Base-by-base conservation (phyloP, 2,329 filamentous ascomycete species). In the Talaromyces albobiverticillius region DNA sequence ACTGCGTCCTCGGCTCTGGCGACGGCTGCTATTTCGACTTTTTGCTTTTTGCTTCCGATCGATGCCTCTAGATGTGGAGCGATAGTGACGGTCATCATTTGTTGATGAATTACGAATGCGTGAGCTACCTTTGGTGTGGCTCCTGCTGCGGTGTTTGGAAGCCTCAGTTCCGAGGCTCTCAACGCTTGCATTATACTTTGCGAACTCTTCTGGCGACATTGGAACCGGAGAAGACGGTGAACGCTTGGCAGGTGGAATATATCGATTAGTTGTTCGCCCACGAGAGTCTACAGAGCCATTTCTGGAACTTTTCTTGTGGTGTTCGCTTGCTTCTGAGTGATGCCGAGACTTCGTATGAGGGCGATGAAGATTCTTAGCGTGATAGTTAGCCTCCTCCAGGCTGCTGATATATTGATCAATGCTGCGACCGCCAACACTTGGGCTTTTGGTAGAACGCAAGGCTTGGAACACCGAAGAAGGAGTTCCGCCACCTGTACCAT, bases 161-260 rank as follows among this genome's bases (percentile, higher is more conserved):
- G 57, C 69, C 46, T 53, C 71, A 63, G 55, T 65, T 58, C 65
- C 74, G 61, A 79, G 78, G 58, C 76, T 77, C 31, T 79, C 76
- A 7, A 74, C 68, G 56, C 72, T 76, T 4, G 68, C 71, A 46
- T 74, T 72, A 57, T 76, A 77, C 42, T 67, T 65, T 47, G 72
- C 65, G 56, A 89, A 68, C 63, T 96, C 91, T 62, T 96, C 90
- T 0, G 91, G 91, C 3, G 92, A 95, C 92, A 96, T 96, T 3
- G 92, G 90, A 2, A 96, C 82, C 0, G 93, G 93, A 0, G 93
- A 96, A 2, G 90, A 95, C 1, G 93, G 93, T 1, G 93, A 96
- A 20, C 89, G 82, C 72, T 96, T 95, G 11, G 85, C 83, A 16
- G 88, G 83, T 65, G 85, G 87, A 58, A 87, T 90, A 59, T 85